phyloP scores from a whole-genome alignment of 2,329 filamentous ascomycete species.

The Metarhizium rileyi region DNA sequence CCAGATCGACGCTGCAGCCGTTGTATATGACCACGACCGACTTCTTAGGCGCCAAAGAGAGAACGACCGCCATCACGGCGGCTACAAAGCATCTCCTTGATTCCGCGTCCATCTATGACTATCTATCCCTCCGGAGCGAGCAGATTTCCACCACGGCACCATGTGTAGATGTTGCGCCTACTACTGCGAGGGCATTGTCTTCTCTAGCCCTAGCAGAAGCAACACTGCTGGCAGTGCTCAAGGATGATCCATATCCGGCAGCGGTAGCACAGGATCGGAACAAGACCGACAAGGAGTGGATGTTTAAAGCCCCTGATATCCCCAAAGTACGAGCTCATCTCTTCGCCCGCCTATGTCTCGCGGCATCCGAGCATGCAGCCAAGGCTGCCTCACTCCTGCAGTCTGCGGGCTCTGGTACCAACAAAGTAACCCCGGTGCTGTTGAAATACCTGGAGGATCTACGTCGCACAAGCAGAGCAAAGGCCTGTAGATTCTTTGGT shows the following conservation, averaged over 20 bases:
- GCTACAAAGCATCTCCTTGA: conserved; percentile 72
- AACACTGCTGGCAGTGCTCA: conserved; percentile 79
- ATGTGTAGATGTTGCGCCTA: conserved; percentile 43
- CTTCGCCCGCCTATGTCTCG: conserved; percentile 78
- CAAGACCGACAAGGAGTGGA: conserved; percentile 83
- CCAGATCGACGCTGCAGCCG: conserved; percentile 61
- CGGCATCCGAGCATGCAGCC: conserved; percentile 77
- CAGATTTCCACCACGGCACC: conserved; percentile 29
- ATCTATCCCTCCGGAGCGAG: conserved; percentile 51
- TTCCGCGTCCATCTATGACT: conserved; percentile 68
- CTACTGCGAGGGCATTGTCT: conserved; percentile 45
- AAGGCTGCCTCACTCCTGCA: conserved; percentile 51
- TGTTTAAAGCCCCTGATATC: conserved; percentile 83
- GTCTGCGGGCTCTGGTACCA: conserved; percentile 25
- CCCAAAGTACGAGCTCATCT: conserved; percentile 82
- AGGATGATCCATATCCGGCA: conserved; percentile 88
- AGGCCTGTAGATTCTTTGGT: conserved; percentile 82
- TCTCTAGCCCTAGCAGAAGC: conserved; percentile 75
- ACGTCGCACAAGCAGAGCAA: conserved; percentile 64
- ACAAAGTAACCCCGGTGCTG: conserved; percentile 55
- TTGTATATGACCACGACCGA: conserved; percentile 58
- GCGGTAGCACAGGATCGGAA: conserved; percentile 75
- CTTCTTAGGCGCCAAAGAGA: conserved; percentile 53
- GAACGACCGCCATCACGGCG: conserved; percentile 57
- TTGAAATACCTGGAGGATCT: conserved; percentile 68